Evolutionary conservation across 331 rosid genomes (phyloP).

Genomic region (Acacia concinna): DNA sequence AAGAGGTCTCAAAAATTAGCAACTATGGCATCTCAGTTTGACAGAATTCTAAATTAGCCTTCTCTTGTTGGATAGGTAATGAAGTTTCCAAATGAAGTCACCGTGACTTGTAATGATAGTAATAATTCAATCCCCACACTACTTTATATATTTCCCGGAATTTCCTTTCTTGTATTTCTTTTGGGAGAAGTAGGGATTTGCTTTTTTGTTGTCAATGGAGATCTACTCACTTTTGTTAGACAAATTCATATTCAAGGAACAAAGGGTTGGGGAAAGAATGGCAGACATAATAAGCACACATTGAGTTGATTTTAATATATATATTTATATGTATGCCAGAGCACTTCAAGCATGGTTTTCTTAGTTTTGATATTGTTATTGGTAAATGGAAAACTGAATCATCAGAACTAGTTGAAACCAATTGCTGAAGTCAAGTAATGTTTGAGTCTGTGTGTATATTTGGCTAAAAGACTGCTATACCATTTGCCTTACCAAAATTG

Average conservation of each 20-base stretch:
- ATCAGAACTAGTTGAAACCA: no score
- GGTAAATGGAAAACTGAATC: not conserved
- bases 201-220: not conserved
- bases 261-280: not conserved
- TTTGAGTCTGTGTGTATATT: not conserved
- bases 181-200: not conserved
- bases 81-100: conserved; percentile 16
- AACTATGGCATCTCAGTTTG: conserved; percentile 87
- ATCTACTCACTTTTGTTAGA: not conserved
- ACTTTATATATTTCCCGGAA: not conserved
- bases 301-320: no score
- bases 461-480: not conserved
- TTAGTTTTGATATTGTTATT: not conserved
- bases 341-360: not conserved
- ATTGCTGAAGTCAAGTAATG: not conserved
- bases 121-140: not conserved
- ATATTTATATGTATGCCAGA: not conserved
- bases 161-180: not conserved
- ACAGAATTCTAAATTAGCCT: conserved; percentile 26
- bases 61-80: conserved; percentile 21
- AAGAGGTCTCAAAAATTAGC: conserved; percentile 78
- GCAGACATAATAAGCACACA: not conserved
- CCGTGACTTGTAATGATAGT: not conserved
- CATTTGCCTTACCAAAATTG: not conserved
- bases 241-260: not conserved